phyloP scores from a whole-genome alignment of 306 rosid species.

The Dryas alaskensis region DNA sequence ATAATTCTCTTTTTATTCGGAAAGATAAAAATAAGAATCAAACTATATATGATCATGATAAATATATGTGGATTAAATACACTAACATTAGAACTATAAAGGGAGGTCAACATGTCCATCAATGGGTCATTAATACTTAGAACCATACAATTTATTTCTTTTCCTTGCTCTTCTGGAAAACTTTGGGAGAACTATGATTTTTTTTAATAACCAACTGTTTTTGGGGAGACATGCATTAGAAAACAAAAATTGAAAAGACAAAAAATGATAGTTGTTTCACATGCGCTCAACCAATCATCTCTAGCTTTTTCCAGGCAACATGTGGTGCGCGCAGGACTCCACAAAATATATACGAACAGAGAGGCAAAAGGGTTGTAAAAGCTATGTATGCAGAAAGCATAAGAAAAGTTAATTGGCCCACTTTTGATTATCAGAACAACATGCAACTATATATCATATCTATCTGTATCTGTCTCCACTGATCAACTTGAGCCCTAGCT shows the following conservation, averaged over 20 bases:
- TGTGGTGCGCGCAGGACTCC: constrained; percentile 1
- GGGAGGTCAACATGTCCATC: too few relatives aligned
- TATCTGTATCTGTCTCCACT: not conserved
- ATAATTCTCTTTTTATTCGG: too few relatives aligned
- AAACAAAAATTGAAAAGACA: not conserved
- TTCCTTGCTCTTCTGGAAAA: not conserved
- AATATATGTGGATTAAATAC: too few relatives aligned
- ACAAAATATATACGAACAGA: not conserved
- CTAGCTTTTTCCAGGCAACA: constrained; percentile 8
- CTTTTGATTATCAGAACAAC: not conserved
- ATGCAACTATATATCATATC: not conserved
- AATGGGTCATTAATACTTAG: too few relatives aligned
- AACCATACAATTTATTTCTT: not conserved
- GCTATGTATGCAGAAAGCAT: not conserved
- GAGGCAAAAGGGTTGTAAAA: not conserved
- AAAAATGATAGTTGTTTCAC: constrained; percentile 10
- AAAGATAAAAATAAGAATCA: too few relatives aligned
- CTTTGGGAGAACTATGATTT: not conserved
- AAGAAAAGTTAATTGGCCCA: not conserved
- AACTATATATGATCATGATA: too few relatives aligned
- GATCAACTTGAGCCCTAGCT: not conserved
- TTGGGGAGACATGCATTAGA: not conserved
- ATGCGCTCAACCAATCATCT: constrained; percentile 18
- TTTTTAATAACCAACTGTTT: too few relatives aligned
- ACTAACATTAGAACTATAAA: too few relatives aligned